phyloP scores from a whole-genome alignment of 768 basidiomycete genomes.

The Tylopilus vinaceipallidus region DNA sequence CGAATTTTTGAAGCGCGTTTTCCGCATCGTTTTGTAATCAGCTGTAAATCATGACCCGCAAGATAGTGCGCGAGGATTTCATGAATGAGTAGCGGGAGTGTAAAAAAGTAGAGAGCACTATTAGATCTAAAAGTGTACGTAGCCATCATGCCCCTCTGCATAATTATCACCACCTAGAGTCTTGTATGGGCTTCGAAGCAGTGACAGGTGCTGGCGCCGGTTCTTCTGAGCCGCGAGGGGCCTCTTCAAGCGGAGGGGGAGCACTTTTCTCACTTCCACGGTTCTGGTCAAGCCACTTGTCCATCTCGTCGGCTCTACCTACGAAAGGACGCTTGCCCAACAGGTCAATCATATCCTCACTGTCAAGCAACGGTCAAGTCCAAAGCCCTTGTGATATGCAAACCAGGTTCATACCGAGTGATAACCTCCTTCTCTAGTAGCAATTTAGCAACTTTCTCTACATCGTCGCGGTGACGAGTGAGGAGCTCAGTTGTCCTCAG shows the following conservation, averaged over 20 bases:
- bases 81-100: slow-evolving; percentile 41
- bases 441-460: slow-evolving; percentile 90
- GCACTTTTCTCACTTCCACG: slow-evolving; percentile 55
- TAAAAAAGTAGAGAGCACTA: slow-evolving; percentile 37
- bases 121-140: slow-evolving; percentile 22
- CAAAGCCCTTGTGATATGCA: neutral
- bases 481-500: slow-evolving; percentile 79
- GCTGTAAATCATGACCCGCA: neutral
- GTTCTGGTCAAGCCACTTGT: slow-evolving; percentile 92
- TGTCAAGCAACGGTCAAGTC: slow-evolving; percentile 27
- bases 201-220: slow-evolving; percentile 51
- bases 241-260: slow-evolving; percentile 61
- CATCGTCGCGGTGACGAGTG: slow-evolving; percentile 76
- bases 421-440: slow-evolving; percentile 96
- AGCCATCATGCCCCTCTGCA: slow-evolving; percentile 2
- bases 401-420: slow-evolving; percentile 59
- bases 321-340: slow-evolving; percentile 81
- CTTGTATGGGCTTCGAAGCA: slow-evolving; percentile 39
- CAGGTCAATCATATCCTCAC: slow-evolving; percentile 84
- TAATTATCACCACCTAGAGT: slow-evolving; percentile 20
- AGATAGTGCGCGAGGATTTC: slow-evolving; percentile 3
- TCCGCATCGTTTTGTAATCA: no score
- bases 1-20: no score
- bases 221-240: slow-evolving; percentile 35
- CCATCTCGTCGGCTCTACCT: slow-evolving; percentile 88